These are phyloP conservation scores for Rosa persica DNA, from an alignment of 306 rosid species.

Conservation along the genomic window DNA sequence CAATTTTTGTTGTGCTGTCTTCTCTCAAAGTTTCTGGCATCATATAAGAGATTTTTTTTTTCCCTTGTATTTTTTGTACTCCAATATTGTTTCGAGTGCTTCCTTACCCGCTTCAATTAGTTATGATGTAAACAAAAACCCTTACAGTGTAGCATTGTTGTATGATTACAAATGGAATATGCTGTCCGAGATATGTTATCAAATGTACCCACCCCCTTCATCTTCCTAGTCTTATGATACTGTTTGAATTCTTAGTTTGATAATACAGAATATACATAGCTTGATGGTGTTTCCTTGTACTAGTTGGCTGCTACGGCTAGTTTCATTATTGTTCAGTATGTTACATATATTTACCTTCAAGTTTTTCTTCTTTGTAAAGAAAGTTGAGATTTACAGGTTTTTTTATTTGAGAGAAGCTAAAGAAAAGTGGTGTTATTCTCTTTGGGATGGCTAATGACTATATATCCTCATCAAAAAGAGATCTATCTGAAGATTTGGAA, in stretches of 20 bases:
- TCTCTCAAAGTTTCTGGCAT: slow-evolving; percentile 74
- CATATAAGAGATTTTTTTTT: slow-evolving; percentile 38
- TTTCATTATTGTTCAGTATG: no score
- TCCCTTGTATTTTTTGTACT: neutral
- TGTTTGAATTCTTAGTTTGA: neutral
- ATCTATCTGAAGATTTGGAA: no score
- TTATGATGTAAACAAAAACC: neutral
- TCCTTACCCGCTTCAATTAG: no score
- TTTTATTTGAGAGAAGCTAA: no score
- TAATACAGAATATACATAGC: neutral
- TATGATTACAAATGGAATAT: neutral
- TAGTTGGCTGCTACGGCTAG: neutral
- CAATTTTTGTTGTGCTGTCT: slow-evolving; percentile 73
- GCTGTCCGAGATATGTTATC: neutral
- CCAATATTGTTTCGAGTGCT: neutral
- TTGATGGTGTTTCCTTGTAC: neutral
- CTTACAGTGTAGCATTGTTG: neutral
- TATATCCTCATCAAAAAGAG: no score
- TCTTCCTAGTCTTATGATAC: neutral
- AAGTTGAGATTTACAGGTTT: no score
- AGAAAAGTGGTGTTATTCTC: no score
- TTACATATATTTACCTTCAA: no score
- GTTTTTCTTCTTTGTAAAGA: no score
- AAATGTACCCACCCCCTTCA: neutral
- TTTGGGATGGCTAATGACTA: no score